Conservation (phyloP, 805 yeast genomes). For the Yamadazyma paraphyllophila region DNA sequence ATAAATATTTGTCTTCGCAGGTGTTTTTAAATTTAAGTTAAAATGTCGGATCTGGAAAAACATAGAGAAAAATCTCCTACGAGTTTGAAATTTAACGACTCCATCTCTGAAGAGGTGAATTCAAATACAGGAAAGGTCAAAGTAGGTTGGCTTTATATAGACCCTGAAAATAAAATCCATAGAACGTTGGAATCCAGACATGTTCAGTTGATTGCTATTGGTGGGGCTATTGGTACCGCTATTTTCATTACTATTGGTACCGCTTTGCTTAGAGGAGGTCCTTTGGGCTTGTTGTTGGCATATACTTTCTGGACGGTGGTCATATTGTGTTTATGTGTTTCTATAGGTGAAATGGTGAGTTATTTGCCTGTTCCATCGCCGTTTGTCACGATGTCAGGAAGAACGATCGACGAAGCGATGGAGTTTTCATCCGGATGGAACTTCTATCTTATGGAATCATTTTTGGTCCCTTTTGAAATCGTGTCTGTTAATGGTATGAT, state of each 20-base stretch:
- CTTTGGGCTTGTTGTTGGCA: slow-evolving; percentile 32
- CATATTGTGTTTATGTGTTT: slow-evolving; percentile 33
- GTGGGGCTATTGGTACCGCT: slow-evolving; percentile 22
- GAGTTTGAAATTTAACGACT: no score
- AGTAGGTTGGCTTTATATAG: neutral
- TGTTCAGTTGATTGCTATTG: slow-evolving; percentile 19
- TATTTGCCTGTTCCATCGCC: slow-evolving; percentile 38
- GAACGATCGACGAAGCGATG: slow-evolving; percentile 35
- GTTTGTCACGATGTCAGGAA: slow-evolving; percentile 38
- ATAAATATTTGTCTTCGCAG: no score
- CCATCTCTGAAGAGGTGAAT: no score
- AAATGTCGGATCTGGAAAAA: no score
- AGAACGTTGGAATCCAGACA: slow-evolving; percentile 13
- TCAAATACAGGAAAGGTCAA: no score
- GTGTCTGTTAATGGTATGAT: slow-evolving; percentile 53
- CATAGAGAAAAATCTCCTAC: no score
- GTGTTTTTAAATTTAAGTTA: no score
- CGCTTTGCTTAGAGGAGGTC: slow-evolving; percentile 31
- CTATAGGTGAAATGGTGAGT: slow-evolving; percentile 42
- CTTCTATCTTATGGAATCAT: slow-evolving; percentile 19
- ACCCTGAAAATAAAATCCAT: slow-evolving; percentile 13
- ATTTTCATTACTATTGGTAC: slow-evolving; percentile 15
- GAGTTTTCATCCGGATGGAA: slow-evolving; percentile 42
- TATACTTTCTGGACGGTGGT: slow-evolving; percentile 35
- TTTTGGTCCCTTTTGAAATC: slow-evolving; percentile 48